Evolutionary conservation across 331 rosid species (phyloP).

Genomic region (Rhamnella rubrinervis): DNA sequence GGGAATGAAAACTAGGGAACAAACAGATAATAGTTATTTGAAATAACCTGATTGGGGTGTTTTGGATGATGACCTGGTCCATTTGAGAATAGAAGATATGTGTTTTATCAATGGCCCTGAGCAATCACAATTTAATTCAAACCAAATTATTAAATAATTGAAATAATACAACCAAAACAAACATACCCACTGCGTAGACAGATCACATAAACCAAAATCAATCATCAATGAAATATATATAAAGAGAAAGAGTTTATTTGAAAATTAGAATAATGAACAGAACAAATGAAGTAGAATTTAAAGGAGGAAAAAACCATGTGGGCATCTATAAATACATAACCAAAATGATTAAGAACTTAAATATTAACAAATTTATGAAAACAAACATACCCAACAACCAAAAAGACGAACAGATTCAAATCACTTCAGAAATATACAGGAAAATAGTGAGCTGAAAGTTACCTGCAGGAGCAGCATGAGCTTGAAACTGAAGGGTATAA

Average conservation of each 20-base stretch:
- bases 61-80: conserved; percentile 83
- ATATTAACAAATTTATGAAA: neutral
- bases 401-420: conserved; percentile 21
- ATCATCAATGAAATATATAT: neutral
- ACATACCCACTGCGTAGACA: conserved; percentile 9
- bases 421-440: conserved; percentile 9
- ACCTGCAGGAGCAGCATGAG: conserved; percentile 91
- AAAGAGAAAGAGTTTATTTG: conserved; percentile 1
- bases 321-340: neutral
- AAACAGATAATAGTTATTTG: conserved; percentile 2
- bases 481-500: conserved; percentile 51
- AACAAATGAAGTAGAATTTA: neutral
- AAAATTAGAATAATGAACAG: conserved; percentile 3
- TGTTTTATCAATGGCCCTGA: conserved; percentile 87
- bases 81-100: conserved; percentile 66
- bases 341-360: no score
- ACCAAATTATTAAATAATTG: neutral
- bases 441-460: conserved; percentile 4
- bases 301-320: neutral
- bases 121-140: conserved; percentile 22
- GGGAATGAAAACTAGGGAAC: neutral
- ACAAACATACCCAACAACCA: conserved; percentile 34
- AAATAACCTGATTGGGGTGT: conserved; percentile 64
- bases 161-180: neutral
- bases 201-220: conserved; percentile 3